These are phyloP conservation scores for Salix udensis DNA, from an alignment of 345 rosid genomes.

Conservation along the genomic window DNA sequence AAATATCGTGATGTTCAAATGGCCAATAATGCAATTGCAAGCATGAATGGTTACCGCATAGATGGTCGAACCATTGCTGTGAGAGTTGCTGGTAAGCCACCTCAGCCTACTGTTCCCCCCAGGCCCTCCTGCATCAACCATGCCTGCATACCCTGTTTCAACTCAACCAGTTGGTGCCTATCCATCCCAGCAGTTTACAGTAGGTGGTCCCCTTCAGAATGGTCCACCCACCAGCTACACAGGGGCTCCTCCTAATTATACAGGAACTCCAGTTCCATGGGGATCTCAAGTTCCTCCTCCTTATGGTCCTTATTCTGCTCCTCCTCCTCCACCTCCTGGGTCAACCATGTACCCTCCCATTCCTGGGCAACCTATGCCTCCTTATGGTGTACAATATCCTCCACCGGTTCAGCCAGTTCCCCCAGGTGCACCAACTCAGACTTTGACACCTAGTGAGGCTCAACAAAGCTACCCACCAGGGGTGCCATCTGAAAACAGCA, in stretches of 20 bases:
- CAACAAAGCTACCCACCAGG: conserved; percentile 89
- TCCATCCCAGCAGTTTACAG: conserved; percentile 70
- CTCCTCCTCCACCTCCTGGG: conserved; percentile 65
- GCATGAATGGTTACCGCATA: conserved; percentile 80
- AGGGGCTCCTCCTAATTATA: conserved; percentile 30
- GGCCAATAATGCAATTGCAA: conserved; percentile 78
- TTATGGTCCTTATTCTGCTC: conserved; percentile 68
- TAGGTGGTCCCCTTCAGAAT: conserved; percentile 68
- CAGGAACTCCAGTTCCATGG: conserved; percentile 70
- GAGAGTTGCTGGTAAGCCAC: conserved; percentile 94
- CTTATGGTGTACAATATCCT: conserved; percentile 79
- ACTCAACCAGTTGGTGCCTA: conserved; percentile 63
- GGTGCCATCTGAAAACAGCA: conserved; percentile 61
- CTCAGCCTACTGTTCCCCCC: conserved; percentile 78
- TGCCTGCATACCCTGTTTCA: conserved; percentile 61
- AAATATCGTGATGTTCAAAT: conserved; percentile 81
- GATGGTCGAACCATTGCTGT: conserved; percentile 91
- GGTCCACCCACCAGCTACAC: conserved; percentile 50
- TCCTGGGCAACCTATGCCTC: conserved; percentile 89
- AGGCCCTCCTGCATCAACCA: conserved; percentile 56
- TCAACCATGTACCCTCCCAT: conserved; percentile 57
- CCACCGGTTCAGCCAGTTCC: conserved; percentile 65
- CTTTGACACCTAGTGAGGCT: conserved; percentile 53
- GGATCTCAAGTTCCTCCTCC: conserved; percentile 78
- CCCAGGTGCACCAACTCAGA: conserved; percentile 54